Conservation (phyloP, 2,329 filamentous ascomycete genomes). For the Penicillium sp. region DNA sequence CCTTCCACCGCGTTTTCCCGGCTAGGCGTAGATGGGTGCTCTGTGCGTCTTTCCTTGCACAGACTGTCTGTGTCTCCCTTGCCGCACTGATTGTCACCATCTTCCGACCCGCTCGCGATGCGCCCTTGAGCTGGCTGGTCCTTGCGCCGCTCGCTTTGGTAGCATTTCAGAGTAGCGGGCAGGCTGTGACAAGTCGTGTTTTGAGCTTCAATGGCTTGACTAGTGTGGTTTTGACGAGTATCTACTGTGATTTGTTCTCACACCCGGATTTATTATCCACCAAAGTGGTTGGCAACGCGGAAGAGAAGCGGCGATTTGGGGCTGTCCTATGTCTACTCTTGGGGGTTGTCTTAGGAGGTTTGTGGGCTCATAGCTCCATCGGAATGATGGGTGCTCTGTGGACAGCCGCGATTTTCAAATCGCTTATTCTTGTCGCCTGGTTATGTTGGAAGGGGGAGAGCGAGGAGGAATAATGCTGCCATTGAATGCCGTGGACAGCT, state of each 20-base stretch:
- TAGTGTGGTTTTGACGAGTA: slow-evolving; percentile 76
- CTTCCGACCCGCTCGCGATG: slow-evolving; percentile 48
- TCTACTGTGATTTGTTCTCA: slow-evolving; percentile 78
- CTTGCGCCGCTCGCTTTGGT: slow-evolving; percentile 68
- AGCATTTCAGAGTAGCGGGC: slow-evolving; percentile 75
- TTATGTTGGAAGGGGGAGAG: slow-evolving; percentile 58
- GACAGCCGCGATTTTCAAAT: slow-evolving; percentile 61
- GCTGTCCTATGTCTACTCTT: slow-evolving; percentile 55
- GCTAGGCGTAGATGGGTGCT: slow-evolving; percentile 47
- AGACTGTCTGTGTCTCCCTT: slow-evolving; percentile 52
- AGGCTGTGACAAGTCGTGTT: slow-evolving; percentile 72
- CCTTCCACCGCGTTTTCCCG: slow-evolving; percentile 61
- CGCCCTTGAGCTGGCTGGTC: slow-evolving; percentile 54
- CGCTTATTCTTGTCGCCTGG: slow-evolving; percentile 60
- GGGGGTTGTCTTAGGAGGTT: slow-evolving; percentile 57
- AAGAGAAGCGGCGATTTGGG: slow-evolving; percentile 55
- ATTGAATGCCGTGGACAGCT: not conserved
- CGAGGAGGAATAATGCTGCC: not conserved
- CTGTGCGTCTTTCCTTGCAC: slow-evolving; percentile 55
- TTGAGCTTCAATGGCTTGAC: slow-evolving; percentile 71
- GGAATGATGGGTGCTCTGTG: slow-evolving; percentile 60
- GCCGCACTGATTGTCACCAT: slow-evolving; percentile 59
- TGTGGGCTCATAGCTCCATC: slow-evolving; percentile 54
- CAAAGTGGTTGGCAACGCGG: slow-evolving; percentile 45
- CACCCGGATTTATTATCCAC: slow-evolving; percentile 56